Base-by-base conservation (phyloP, 352 stramenopile species). In the Lagenidium sp. region DNA sequence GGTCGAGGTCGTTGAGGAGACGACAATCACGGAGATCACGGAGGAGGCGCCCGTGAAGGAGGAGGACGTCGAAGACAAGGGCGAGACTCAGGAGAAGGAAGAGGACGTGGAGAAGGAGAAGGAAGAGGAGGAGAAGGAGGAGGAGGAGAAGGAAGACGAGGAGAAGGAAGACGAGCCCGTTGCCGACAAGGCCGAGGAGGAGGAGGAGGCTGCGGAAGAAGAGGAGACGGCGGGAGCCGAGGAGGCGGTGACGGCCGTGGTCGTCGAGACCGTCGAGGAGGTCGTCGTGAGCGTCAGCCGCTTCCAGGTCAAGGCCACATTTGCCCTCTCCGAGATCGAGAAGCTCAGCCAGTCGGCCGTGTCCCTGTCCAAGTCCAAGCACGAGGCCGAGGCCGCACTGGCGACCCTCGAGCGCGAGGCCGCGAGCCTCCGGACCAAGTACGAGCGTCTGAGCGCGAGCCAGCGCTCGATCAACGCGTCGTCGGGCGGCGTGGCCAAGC, bases 371-470 rank as follows among this genome's bases (percentile, higher is more conserved):
- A 85, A 83, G 60, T 66, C 82, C 54, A 93, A 93, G 57, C 68
- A 86, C 51, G 80, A 90, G 40, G 68, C 72, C 18, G 80, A 89
- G 47, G 66, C 75, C 8, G 53, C 60, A 31, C 57, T 90, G 15
- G 55, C 65, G 29, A 44, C 75, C 41, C 53, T 89, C 38, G 80
- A 93, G 50, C 76, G 74, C 19, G 80, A 93, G 53, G 73, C 75
- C 44, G 63, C 65, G 36, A 85, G 68, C 34, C 63, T 87, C 40
- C 80, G 80, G 35, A 85, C 66, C 44, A 84, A 85, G 63, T 88
- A 88, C 45, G 77, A 92, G 44, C 80, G 80, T 12, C 50, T 93
- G 47, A 86, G 78, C 53, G 70, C 77, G 23, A 88, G 66, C 48
- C 72, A 88, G 62, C 79, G 75, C 48, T 70, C 72, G 63, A 53